A percentile compares a stretch with the other conserved stretches of the same genome.
These are phyloP conservation scores for Fragaria ananassa DNA, from an alignment of 306 rosid genomes.

Conservation along the genomic window DNA sequence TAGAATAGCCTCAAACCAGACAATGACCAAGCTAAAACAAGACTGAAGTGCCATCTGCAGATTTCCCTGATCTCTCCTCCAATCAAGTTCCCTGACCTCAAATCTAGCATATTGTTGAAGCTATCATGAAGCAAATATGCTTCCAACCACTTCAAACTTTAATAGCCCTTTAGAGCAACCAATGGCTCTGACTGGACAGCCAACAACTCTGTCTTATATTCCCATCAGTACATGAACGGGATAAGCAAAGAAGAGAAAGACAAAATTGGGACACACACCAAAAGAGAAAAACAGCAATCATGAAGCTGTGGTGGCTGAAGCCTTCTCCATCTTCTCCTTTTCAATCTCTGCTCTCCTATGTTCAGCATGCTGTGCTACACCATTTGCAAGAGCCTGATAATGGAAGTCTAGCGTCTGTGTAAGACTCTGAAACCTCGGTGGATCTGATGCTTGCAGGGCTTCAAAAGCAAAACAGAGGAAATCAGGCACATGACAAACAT, in stretches of 20 bases:
- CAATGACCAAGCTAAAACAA: slow-evolving; percentile 26
- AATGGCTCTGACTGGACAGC: slow-evolving; percentile 41
- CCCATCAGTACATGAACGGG: slow-evolving; percentile 40
- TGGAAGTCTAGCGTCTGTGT: slow-evolving; percentile 77
- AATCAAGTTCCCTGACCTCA: slow-evolving; percentile 19
- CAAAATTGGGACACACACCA: slow-evolving; percentile 38
- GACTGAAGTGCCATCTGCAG: slow-evolving; percentile 31
- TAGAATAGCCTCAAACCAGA: slow-evolving; percentile 30
- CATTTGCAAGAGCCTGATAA: slow-evolving; percentile 86
- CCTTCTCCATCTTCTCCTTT: slow-evolving; percentile 81
- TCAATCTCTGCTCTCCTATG: slow-evolving; percentile 81
- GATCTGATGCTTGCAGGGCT: slow-evolving; percentile 75
- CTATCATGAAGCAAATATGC: slow-evolving; percentile 32
- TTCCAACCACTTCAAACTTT: slow-evolving; percentile 40
- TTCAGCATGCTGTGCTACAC: slow-evolving; percentile 89
- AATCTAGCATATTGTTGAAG: slow-evolving; percentile 24
- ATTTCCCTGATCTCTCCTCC: slow-evolving; percentile 7
- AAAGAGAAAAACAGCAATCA: slow-evolving; percentile 28
- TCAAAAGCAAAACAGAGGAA: not conserved
- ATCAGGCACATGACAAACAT: slow-evolving; percentile 8
- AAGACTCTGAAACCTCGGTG: slow-evolving; percentile 72
- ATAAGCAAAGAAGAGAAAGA: slow-evolving; percentile 35
- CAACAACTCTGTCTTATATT: slow-evolving; percentile 35
- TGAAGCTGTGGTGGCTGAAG: slow-evolving; percentile 52
- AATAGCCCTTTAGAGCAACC: slow-evolving; percentile 40